A percentile compares a stretch with the other conserved stretches of the same genome.
phyloP scores from a whole-genome alignment of 306 rosid genomes.

The Fragaria ananassa region DNA sequence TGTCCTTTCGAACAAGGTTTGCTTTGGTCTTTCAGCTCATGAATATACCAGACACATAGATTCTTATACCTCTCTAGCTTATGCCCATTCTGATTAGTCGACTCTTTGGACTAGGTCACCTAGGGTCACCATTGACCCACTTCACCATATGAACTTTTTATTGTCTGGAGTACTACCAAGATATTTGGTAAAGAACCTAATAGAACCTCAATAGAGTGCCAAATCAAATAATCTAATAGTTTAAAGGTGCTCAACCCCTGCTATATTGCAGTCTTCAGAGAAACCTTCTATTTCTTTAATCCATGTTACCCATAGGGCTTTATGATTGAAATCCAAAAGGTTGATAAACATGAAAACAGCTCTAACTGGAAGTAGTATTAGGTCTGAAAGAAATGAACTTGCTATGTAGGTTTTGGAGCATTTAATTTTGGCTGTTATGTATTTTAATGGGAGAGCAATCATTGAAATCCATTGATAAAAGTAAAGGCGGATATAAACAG shows the following conservation, averaged over 20 bases:
- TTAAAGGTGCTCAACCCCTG: neutral
- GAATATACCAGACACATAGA: neutral
- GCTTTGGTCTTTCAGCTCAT: conserved; percentile 17
- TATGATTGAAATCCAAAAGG: neutral
- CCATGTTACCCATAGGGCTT: neutral
- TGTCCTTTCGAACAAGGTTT: conserved; percentile 99
- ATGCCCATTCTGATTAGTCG: neutral
- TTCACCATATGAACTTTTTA: neutral
- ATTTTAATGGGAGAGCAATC: neutral
- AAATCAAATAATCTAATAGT: neutral
- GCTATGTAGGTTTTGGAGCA: neutral
- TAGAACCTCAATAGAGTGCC: neutral
- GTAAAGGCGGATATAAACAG: neutral
- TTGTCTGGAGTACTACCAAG: neutral
- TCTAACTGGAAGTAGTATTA: neutral
- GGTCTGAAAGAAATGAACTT: neutral
- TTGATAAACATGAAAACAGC: neutral
- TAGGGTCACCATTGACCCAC: neutral
- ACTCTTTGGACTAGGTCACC: neutral
- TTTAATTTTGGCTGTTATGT: neutral
- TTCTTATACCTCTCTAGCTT: neutral
- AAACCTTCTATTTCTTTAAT: neutral
- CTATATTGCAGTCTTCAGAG: neutral
- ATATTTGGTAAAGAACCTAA: neutral
- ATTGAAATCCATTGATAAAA: neutral